Conservation (phyloP, 192 early-diverging fungal species). For the Gaertneriomyces sp. region DNA sequence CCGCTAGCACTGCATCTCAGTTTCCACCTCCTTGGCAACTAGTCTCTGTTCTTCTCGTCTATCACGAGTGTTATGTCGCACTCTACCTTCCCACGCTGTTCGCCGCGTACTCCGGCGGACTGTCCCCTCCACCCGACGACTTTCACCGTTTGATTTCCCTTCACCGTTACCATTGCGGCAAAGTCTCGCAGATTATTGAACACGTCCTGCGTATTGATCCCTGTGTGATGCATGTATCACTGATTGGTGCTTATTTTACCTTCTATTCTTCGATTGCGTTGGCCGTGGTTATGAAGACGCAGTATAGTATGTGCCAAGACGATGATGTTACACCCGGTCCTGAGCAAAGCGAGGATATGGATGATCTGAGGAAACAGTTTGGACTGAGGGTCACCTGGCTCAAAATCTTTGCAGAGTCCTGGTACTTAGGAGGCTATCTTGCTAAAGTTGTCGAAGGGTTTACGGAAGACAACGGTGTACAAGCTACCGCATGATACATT, state of each 20-base stretch:
- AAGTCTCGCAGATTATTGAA: constrained; percentile 5
- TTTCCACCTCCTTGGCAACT: constrained; percentile 28
- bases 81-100: constrained; percentile 19
- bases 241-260: constrained; percentile 9
- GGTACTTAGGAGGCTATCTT: constrained; percentile 19
- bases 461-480: background rate
- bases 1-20: background rate
- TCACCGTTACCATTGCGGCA: background rate
- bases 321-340: too few relatives aligned
- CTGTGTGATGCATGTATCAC: background rate
- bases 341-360: background rate
- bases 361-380: background rate
- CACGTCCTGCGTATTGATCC: constrained; percentile 14
- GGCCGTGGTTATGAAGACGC: background rate
- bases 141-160: background rate
- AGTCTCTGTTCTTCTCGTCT: constrained; percentile 18
- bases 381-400: constrained; percentile 10
- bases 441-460: constrained; percentile 15
- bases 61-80: constrained; percentile 17
- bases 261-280: constrained; percentile 21
- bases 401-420: constrained; percentile 7
- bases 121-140: background rate
- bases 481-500: too few relatives aligned
- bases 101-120: background rate
- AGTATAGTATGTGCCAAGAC: background rate